Evolutionary conservation across 129 eudicot genomes (phyloP), one percentile per base, ranked within the genome.

Genomic region (Smallanthus sonchifolius): DNA sequence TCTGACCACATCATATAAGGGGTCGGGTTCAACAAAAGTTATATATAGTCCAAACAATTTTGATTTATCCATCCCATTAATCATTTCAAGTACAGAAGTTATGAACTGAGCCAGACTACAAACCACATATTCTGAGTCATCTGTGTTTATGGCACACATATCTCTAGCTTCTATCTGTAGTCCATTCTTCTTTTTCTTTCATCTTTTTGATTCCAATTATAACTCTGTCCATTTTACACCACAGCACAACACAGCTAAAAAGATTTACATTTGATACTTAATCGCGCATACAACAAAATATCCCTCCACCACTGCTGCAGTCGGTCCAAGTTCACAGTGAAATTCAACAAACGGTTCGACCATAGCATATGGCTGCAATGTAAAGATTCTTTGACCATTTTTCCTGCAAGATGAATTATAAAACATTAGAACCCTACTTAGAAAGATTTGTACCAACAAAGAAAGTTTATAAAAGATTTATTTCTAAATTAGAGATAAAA

Each of bases 321-420:
- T 51, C 45, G 35, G 62, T 38, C 47, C 64, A 52, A 42, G n/a
- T 51, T 54, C 74, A 51, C 39, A 28, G 65, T 60, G 52, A 80
- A 59, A 70, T 24, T 77, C 60, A 83, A 77, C 86, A 83, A 51
- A 83, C 83, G 8, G 86, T 83, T 44, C 92, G 89, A 15, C 92
- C 92, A 84, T 79, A 87, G 74, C 92, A 87, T 39, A 87, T 87
- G 7, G 92, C 76, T 13, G 88, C 88, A 20, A 84, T 87, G 83
- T 87, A 87, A 28, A 87, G 88, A 79, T 87, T 87, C 70, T 87
- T 87, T 37, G 92, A 75, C 92, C 92, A 87, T 59, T 87, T 87
- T 69, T 87, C 92, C 92, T 87, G 87, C 78, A 44, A 74, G 36
- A 63, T 4, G 35, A 75, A 52, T 14, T 16, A 67, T 0, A 72